A percentile compares a stretch with the other conserved stretches of the same genome.
Evolutionary conservation across 2,329 filamentous ascomycete species (phyloP).

Genomic region (Sclerotinia nivalis): DNA sequence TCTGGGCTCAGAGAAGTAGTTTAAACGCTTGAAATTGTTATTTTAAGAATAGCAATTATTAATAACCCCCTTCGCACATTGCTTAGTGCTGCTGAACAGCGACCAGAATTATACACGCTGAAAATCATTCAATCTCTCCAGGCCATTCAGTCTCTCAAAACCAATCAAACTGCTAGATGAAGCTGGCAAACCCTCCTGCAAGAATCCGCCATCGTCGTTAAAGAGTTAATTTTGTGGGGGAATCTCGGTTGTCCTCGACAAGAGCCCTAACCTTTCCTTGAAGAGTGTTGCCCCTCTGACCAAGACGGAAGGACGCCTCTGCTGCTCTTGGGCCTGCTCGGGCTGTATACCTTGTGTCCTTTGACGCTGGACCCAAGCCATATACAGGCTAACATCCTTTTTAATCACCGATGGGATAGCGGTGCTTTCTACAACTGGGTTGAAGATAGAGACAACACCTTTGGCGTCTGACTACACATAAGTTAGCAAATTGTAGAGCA

Average conservation of each 20-base stretch:
- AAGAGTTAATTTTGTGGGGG: not conserved
- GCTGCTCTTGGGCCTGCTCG: not conserved
- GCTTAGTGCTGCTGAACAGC: conserved; percentile 5
- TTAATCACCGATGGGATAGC: conserved; percentile 46
- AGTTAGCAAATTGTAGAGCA: not conserved
- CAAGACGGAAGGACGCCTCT: not conserved
- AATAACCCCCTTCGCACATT: not conserved
- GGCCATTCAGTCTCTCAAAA: too few relatives aligned
- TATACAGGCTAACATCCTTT: conserved; percentile 70
- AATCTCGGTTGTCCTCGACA: not conserved
- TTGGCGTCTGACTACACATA: conserved; percentile 54
- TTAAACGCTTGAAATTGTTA: conserved; percentile 18
- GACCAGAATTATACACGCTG: not conserved
- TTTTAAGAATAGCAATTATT: conserved; percentile 14
- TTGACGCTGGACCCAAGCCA: conserved; percentile 56
- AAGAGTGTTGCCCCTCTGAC: not conserved
- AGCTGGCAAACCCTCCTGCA: not conserved
- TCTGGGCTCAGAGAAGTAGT: conserved; percentile 38
- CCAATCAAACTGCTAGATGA: not conserved
- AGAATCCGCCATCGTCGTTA: conserved; percentile 1
- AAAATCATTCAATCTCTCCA: conserved; percentile 8
- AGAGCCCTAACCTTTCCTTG: too few relatives aligned
- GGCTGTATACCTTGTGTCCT: conserved; percentile 15
- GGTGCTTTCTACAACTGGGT: too few relatives aligned
- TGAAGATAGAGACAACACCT: conserved; percentile 44